Percentiles rank a stretch among this genome's conserved stretches.
Conservation (phyloP, 345 rosid species). For the Melaleuca alternifolia region DNA sequence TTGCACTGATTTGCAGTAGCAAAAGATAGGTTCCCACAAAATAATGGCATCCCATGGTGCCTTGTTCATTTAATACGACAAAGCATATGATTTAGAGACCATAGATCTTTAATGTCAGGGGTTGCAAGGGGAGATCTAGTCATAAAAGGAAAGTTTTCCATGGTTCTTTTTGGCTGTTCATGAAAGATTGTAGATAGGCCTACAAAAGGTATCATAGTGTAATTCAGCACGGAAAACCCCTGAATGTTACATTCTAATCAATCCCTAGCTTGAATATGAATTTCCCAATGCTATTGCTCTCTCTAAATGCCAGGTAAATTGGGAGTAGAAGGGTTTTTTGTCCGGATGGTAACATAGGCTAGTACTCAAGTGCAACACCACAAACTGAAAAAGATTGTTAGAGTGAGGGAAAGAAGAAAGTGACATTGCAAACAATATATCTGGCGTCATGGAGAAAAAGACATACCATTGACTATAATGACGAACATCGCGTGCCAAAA, state of each 20-base stretch:
- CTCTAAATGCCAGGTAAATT: neutral
- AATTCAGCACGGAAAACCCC: neutral
- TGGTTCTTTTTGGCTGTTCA: neutral
- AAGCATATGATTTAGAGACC: neutral
- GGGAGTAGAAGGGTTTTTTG: neutral
- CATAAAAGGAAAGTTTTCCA: neutral
- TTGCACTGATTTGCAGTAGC: neutral
- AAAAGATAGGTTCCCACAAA: neutral
- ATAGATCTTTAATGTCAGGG: neutral
- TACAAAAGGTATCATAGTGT: neutral
- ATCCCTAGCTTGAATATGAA: neutral
- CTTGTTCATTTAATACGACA: neutral
- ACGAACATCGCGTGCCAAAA: slow-evolving; percentile 97
- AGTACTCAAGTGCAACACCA: neutral
- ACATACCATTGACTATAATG: slow-evolving; percentile 88
- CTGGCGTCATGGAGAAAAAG: neutral
- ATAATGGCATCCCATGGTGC: neutral
- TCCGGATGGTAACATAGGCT: neutral
- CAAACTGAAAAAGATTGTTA: neutral
- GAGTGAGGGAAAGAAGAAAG: neutral
- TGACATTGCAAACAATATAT: neutral
- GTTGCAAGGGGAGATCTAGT: neutral
- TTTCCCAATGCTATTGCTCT: neutral
- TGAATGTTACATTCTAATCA: neutral
- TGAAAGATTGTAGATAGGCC: neutral